phyloP scores from a whole-genome alignment of 805 yeast species.

The Scheffersomyces spartinae region DNA sequence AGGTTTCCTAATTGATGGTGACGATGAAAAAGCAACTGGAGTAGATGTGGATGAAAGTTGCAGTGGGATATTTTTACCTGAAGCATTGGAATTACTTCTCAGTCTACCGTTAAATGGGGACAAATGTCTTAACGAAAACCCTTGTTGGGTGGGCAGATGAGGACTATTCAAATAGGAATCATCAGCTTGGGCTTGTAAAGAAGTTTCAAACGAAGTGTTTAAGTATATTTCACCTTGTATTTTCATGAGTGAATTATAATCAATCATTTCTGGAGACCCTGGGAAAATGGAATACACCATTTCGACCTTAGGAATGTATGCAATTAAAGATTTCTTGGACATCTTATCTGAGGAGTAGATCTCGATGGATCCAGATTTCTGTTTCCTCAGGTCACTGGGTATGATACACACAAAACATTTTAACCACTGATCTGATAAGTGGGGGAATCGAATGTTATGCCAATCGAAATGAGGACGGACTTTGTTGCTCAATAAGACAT shows the following conservation, averaged over 20 bases:
- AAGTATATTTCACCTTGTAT: constrained; percentile 42
- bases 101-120: no score
- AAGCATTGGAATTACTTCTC: no score
- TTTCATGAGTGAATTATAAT: constrained; percentile 44
- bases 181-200: no score
- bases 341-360: constrained; percentile 39
- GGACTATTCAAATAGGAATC: no score
- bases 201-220: no score
- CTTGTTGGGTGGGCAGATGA: no score
- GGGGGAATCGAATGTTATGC: constrained; percentile 52
- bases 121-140: no score
- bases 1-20: no score
- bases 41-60: no score
- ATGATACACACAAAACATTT: constrained; percentile 38
- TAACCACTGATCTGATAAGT: constrained; percentile 47
- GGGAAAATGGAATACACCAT: constrained; percentile 50
- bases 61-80: no score
- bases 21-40: no score
- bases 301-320: constrained; percentile 33
- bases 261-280: constrained; percentile 43
- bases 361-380: constrained; percentile 40
- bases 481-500: constrained; percentile 42
- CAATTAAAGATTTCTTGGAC: constrained; percentile 39
- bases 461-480: constrained; percentile 43
- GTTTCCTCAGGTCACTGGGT: constrained; percentile 32